A percentile compares a stretch with the other conserved stretches of the same genome.
Evolutionary conservation across 116 monocot species (phyloP).

Genomic region (Dioscorea cayenensis): DNA sequence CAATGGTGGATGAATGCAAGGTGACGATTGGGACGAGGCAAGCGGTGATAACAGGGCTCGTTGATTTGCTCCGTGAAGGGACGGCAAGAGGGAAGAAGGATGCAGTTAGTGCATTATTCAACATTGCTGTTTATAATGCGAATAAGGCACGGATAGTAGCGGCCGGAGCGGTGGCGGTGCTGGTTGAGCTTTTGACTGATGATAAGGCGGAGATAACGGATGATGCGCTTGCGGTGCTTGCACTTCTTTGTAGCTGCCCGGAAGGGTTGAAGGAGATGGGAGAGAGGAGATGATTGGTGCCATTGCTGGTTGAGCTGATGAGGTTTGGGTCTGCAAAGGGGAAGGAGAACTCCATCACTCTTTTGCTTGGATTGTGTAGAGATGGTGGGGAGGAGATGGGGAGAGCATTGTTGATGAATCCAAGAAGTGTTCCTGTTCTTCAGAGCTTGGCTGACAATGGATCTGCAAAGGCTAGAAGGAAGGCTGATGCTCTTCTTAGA

Average conservation of each 20-base stretch:
- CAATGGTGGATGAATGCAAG: constrained; percentile 36
- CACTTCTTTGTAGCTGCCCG: constrained; percentile 20
- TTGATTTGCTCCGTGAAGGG: constrained; percentile 18
- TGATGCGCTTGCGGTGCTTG: constrained; percentile 30
- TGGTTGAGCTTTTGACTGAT: constrained; percentile 21
- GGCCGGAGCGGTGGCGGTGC: constrained; percentile 18
- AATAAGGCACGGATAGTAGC: constrained; percentile 15
- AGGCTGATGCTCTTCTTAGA: constrained; percentile 39
- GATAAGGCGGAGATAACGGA: constrained; percentile 25
- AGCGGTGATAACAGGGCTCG: constrained; percentile 28
- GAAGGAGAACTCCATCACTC: constrained; percentile 43
- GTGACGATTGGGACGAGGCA: constrained; percentile 19
- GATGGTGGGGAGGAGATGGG: constrained; percentile 34
- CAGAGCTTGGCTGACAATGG: constrained; percentile 28
- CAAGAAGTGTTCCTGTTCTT: constrained; percentile 18
- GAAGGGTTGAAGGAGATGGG: constrained; percentile 37
- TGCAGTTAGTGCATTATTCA: constrained; percentile 17
- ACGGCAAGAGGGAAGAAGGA: constrained; percentile 21
- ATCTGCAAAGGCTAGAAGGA: constrained; percentile 23
- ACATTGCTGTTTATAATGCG: constrained; percentile 8
- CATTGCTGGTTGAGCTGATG: constrained; percentile 33
- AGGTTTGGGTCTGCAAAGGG: constrained; percentile 30
- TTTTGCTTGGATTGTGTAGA: constrained; percentile 41
- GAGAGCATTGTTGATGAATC: constrained; percentile 20
- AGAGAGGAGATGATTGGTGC: constrained; percentile 19